Evolutionary conservation across 331 rosid genomes (phyloP).

Genomic region (Telfairia occidentalis): DNA sequence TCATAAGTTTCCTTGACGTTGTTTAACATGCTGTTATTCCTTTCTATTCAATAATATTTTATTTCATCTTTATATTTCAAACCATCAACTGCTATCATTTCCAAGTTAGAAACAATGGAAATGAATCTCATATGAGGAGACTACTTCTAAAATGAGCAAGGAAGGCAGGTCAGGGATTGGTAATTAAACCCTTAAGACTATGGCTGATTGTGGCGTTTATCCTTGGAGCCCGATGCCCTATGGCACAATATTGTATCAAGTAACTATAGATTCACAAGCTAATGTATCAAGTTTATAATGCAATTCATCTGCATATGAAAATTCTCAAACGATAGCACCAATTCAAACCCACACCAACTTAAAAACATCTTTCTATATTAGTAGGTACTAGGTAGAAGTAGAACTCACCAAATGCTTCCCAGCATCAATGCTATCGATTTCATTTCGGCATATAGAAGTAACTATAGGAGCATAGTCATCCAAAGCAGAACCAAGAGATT

Average conservation of each 20-base stretch:
- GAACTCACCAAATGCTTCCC: conserved; percentile 31
- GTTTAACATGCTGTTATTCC: too few species aligned
- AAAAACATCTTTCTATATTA: not conserved
- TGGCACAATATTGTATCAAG: not conserved
- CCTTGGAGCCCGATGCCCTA: not conserved
- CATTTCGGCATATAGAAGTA: conserved; percentile 34
- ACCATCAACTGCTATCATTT: not conserved
- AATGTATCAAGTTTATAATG: not conserved
- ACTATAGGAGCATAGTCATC: conserved; percentile 41
- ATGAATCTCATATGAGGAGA: not conserved
- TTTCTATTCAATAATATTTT: too few species aligned
- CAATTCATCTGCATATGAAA: not conserved
- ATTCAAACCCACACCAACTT: not conserved
- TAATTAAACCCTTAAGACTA: not conserved
- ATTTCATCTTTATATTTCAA: not conserved
- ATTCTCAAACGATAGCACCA: not conserved
- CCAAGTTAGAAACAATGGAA: not conserved
- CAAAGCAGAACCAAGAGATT: conserved; percentile 31
- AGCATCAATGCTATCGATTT: conserved; percentile 18
- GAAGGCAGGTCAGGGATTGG: not conserved
- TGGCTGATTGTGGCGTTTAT: not conserved
- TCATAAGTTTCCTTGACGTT: too few species aligned
- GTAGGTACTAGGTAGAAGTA: too few species aligned
- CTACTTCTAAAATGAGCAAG: not conserved
- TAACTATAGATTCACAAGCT: not conserved